Base-by-base conservation (phyloP, 176 grass and related monocot species). In the Lolium rigidum region DNA sequence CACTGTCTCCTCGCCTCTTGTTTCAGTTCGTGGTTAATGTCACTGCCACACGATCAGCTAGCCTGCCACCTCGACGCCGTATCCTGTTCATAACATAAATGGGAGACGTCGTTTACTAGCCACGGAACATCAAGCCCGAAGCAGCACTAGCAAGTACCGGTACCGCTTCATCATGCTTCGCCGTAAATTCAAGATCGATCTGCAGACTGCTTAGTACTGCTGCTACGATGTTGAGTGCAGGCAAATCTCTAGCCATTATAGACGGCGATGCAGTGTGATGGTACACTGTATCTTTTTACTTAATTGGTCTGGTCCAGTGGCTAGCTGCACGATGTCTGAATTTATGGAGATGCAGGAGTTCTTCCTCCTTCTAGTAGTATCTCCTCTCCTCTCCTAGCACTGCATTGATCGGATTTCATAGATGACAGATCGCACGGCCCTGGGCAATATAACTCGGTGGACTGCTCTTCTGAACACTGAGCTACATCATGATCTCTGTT, bases 171-270 rank as follows among this genome's bases (percentile, higher is more conserved):
- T 52, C 55, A 26, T 16, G 9, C 55, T 52, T 84, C 44, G 11
- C 14, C 15, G 4, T 61, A 47, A 82, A 44, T 86, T 52, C 72
- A 17, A 9, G 47, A 52, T 47, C 28, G 72, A 37, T 60, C 61
- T 60, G 59, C 78, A 9, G 38, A 17, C 56, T 50, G 41, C 70
- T 51, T 10, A 24, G 26, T 35, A 13, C 24, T 14, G 3, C 43
- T 58, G 3, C 43, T 58, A 17, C 10, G 22, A 49, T 60, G 18
- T 48, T 74, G 1, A 51, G 72, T 73, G 35, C 80, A 63, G 25
- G 64, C 67, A 80, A 55, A 76, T 77, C 59, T 85, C 28, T 55
- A 39, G 47, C 82, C 15, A 76, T 64, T 76, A 62, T 63, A 49
- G 56, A 76, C 20, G 9, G 56, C 31, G 56, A 37, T 8, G 59